Evolutionary conservation across 2,329 filamentous ascomycete genomes (phyloP).

Genomic region (Beauveria rudraprayagi): DNA sequence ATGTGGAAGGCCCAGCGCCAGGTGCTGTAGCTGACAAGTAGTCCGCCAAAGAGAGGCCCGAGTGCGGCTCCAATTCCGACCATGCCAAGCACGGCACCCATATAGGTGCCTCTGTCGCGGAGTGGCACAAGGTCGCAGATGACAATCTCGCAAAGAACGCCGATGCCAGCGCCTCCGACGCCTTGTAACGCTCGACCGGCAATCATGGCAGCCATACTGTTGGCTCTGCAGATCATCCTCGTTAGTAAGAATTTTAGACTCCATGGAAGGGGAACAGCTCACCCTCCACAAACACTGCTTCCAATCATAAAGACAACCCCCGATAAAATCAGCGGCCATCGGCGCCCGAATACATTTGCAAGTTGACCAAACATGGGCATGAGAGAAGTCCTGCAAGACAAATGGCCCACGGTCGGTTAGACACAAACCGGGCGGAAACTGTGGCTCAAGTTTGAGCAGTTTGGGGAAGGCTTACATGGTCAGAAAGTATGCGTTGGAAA

Average conservation of each 20-base stretch:
- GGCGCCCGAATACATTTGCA: conserved; percentile 19
- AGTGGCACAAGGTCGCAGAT: conserved; percentile 40
- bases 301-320: conserved; percentile 18
- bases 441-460: neutral
- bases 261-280: neutral
- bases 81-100: conserved; percentile 22
- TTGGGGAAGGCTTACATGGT: conserved; percentile 14
- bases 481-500: conserved; percentile 19
- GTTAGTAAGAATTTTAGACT: neutral
- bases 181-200: conserved; percentile 36
- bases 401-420: neutral
- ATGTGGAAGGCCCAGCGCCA: conserved; percentile 41
- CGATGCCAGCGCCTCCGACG: conserved; percentile 15
- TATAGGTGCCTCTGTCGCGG: conserved; percentile 34
- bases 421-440: conserved; percentile 9
- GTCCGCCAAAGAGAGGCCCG: conserved; percentile 26
- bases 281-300: conserved; percentile 16
- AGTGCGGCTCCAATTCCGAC: conserved; percentile 26
- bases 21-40: conserved; percentile 19
- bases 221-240: conserved; percentile 3
- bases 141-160: conserved; percentile 17
- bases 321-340: conserved; percentile 19
- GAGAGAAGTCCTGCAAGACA: conserved; percentile 15
- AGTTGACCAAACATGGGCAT: conserved; percentile 19
- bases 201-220: conserved; percentile 33